Percentiles rank a stretch among this genome's conserved stretches.
phyloP scores from a whole-genome alignment of 1,139 yeast species.

The Yamadazyma dushanensis region DNA sequence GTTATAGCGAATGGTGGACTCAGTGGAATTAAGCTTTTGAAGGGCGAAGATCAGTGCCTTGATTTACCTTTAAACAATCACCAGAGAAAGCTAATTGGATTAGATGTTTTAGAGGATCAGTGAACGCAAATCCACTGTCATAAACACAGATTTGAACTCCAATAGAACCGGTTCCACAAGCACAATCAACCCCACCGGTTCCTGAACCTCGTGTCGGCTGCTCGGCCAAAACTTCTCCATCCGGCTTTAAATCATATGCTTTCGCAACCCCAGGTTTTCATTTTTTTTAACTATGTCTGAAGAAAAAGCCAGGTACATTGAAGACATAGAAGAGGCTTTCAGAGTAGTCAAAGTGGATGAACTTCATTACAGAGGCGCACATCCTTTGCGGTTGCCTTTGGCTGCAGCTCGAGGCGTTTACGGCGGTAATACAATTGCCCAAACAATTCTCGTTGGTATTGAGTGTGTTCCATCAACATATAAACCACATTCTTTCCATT shows the following conservation, averaged over 20 bases:
- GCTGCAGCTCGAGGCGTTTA: constrained; percentile 69
- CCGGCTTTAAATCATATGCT: too few relatives aligned
- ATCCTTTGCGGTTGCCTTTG: constrained; percentile 39
- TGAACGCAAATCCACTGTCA: too few relatives aligned
- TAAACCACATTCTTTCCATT: constrained; percentile 40
- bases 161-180: too few relatives aligned
- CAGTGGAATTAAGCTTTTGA: constrained; percentile 23
- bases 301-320: constrained; percentile 4
- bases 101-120: constrained; percentile 13
- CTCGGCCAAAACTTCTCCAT: too few relatives aligned
- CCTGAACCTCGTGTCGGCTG: too few relatives aligned
- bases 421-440: constrained; percentile 80
- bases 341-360: constrained; percentile 33
- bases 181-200: too few relatives aligned
- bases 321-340: constrained; percentile 41
- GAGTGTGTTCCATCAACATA: constrained; percentile 30
- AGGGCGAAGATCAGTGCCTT: constrained; percentile 40
- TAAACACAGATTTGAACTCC: too few relatives aligned
- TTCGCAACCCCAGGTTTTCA: constrained; percentile 1
- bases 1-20: constrained; percentile 6
- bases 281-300: neutral
- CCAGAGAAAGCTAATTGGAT: constrained; percentile 40
- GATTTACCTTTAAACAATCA: constrained; percentile 41
- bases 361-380: constrained; percentile 33
- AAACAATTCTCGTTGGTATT: constrained; percentile 65